Evolutionary conservation across 2,329 filamentous ascomycete genomes (phyloP), one percentile per base, ranked within the genome.

Genomic region (Aspergillus sp.): DNA sequence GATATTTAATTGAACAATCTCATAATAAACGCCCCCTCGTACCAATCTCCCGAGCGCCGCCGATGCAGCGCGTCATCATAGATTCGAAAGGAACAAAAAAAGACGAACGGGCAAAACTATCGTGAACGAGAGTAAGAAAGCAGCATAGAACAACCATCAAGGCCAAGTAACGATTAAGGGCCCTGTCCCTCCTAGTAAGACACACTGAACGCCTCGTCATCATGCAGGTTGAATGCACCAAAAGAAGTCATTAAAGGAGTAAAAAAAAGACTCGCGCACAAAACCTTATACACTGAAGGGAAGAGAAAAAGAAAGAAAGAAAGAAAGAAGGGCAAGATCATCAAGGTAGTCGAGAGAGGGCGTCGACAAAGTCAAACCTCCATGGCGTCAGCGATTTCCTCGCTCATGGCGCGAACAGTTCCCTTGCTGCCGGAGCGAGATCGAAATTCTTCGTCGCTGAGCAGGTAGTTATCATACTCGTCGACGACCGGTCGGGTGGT

Each of bases 351-450:
- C 62, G 54, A 32, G n/a, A 60, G 47, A 57, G 39, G 45, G 7
- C 49, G 59, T 26, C 26, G 26, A 9, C 6, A 29, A 49, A 59
- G 73, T 69, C 26, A 84, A 52, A 84, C 75, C 62, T 84, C 82
- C 80, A 84, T 83, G 11, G 75, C 75, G 52, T 83, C 82, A 52
- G 79, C 77, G 56, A 84, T 77, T 57, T 83, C 80, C 68, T 85
- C 81, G 63, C 81, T 84, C 77, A 83, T 78, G 3, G 80, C 80
- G 39, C 82, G 75, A 12, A 82, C 78, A 22, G 73, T 76, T 46
- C 79, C 79, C 63, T 79, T 81, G 50, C 75, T 78, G 29, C 67
- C 69, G 14, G 70, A 69, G 49, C 73, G 73, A 12, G 74, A 72
- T 26, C 71, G 71, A 14, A 71, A 67, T 55, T 81, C 78, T 46